Evolutionary conservation across 331 rosid species (phyloP), one percentile per base, ranked within the genome.

Genomic region (Malus hybrid): DNA sequence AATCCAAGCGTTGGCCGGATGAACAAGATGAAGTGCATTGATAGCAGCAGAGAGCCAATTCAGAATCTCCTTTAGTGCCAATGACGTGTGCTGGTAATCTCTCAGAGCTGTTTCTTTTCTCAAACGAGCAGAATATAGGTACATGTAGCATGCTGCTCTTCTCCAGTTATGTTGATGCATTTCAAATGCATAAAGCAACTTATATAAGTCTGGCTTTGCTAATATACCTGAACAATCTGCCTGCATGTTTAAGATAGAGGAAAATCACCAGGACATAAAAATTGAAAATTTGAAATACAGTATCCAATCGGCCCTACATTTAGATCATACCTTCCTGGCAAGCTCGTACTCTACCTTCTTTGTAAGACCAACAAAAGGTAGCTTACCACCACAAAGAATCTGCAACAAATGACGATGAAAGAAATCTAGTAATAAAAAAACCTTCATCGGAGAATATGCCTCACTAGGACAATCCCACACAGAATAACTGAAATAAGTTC

Each of bases 301-400:
- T 24, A 58, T 19, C 58, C 26, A 62, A 77, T 53, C 53, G 36
- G 64, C 70, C 61, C 32, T 66, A 42, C 67, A 58, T 75, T 33
- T 55, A 79, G 55, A 71, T 62, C 52, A 77, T 84, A 94, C 98
- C 99, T 94, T 94, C 93, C 95, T 82, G 50, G 88, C 86, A 87
- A 92, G 99, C 92, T 94, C 99, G 79, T 91, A 93, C 86, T 94
- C 99, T n/a, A 92, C 95, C 82, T 89, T 92, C 82, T 92, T 92
- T 77, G 80, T 87, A 75, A 94, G 86, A 79, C 97, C 96, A 85
- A 89, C 86, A 78, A 87, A 91, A 44, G 99, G 99, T 70, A 94
- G 91, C 78, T 87, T 86, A 86, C 89, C 91, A 64, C 91, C 84
- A 82, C 92, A 92, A 68, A 94, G 91, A 87, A 94, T 87, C 99